A percentile compares a stretch with the other conserved stretches of the same genome.
phyloP scores from a whole-genome alignment of 495 filamentous ascomycete genomes.

The Corynascus novoguineensis region DNA sequence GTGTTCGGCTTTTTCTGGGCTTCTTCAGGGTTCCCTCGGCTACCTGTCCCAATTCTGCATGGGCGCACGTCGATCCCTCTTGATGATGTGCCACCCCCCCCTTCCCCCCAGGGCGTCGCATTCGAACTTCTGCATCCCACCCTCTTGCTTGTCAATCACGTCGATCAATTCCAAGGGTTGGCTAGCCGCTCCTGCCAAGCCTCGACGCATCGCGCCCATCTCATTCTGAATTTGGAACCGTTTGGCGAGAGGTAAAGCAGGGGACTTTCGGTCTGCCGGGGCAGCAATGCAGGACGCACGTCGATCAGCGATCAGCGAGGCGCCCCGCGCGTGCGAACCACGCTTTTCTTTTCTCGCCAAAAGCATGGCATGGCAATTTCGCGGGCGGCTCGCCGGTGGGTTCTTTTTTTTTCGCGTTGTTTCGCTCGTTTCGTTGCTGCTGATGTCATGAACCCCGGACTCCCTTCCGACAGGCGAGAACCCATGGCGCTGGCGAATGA shows the following conservation, averaged over 20 bases:
- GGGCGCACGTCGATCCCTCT: neutral
- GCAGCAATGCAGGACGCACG: neutral
- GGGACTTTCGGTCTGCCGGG: conserved; percentile 1
- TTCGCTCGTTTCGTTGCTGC: too few relatives aligned
- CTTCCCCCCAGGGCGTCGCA: too few relatives aligned
- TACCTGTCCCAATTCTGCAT: neutral
- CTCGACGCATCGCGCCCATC: neutral
- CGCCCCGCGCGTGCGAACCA: neutral
- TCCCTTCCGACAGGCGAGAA: neutral
- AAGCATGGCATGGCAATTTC: neutral
- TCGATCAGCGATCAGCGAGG: conserved; percentile 2
- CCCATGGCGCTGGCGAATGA: neutral
- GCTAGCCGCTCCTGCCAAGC: neutral
- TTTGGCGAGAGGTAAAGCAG: conserved; percentile 8
- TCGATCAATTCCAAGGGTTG: neutral
- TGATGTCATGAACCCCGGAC: neutral
- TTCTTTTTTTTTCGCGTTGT: too few relatives aligned
- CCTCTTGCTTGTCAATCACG: neutral
- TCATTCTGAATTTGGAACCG: conserved; percentile 2
- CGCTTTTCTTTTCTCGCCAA: neutral
- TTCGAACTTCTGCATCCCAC: neutral
- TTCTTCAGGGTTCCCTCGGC: neutral
- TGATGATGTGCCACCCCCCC: too few relatives aligned
- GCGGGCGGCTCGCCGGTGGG: too few relatives aligned
- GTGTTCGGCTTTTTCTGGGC: conserved; percentile 1